Evolutionary conservation across 2,329 filamentous ascomycete genomes (phyloP), one percentile per base, ranked within the genome.

Genomic region (Annulohypoxylon truncatum): DNA sequence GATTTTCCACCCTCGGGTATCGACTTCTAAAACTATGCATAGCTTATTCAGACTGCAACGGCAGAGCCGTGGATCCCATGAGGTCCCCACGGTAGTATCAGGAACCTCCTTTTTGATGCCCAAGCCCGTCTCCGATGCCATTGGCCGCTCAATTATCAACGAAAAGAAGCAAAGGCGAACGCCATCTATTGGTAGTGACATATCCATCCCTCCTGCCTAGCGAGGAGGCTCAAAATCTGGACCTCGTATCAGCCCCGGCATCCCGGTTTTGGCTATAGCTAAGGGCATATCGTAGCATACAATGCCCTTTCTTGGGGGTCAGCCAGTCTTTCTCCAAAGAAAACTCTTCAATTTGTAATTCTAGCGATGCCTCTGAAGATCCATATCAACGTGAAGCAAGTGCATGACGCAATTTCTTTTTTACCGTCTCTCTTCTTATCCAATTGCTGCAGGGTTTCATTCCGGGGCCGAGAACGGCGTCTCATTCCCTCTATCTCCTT

Each of bases 31-130:
- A 61, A 54, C 59, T 64, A 61, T 68, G 59, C 67, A 70, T 70
- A 70, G 67, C 67, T 70, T 70, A 70, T 70, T 70, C 65, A 70
- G 67, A 70, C 67, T 67, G 65, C 67, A 67, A 69, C 67, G 35
- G 57, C 51, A 59, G 58, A 62, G 38, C 54, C 61, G 66, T 67
- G 63, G 67, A 54, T 59, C 67, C 56, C 51, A 9, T 29, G 18
- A 48, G 50, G 50, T 64, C 66, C 53, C 67, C 60, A 64, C 53
- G 42, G 60, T 64, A 61, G 31, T 61, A 57, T 67, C 33, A 57
- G 50, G 42, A 57, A 48, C 33, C 15, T 22, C 42, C 54, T 54
- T 42, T 42, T 55, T 54, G 63, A 66, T 64, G 66, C 66, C 67
- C 64, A 58, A 59, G 53, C 50, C 42, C 44, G 56, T 56, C 35